Percentiles rank a stretch among this genome's conserved stretches.
phyloP scores from a whole-genome alignment of 345 rosid species.

The Arabidopsis suecica region DNA sequence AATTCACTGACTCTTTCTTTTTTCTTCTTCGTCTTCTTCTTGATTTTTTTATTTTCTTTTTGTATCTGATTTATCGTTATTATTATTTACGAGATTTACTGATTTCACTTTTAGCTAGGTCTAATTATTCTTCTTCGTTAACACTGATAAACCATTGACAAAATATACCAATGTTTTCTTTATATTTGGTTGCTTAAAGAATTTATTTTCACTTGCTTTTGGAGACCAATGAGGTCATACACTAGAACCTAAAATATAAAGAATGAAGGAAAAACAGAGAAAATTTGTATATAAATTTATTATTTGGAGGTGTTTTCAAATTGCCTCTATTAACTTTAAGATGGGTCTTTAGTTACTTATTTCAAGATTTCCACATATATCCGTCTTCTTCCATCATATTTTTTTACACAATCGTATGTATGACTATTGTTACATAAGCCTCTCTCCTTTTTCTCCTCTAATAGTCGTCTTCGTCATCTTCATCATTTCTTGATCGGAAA shows the following conservation, averaged over 20 bases:
- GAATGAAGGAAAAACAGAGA: not conserved
- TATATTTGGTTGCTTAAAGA: not conserved
- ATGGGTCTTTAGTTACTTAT: not conserved
- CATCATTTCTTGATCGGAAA: slow-evolving; percentile 66
- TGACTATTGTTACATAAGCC: slow-evolving; percentile 24
- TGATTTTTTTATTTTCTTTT: not conserved
- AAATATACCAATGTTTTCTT: not conserved
- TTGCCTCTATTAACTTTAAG: not conserved
- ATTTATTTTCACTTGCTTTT: not conserved
- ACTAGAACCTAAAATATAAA: not conserved
- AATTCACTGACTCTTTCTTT: slow-evolving; percentile 39
- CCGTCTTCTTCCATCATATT: not conserved
- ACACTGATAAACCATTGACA: slow-evolving; percentile 5
- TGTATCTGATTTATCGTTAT: slow-evolving; percentile 33
- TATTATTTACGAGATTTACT: not conserved
- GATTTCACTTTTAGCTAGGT: slow-evolving; percentile 21
- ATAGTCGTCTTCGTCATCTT: slow-evolving; percentile 58
- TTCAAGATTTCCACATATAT: slow-evolving; percentile 3
- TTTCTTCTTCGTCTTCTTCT: slow-evolving; percentile 7
- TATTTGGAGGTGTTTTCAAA: not conserved
- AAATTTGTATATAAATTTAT: not conserved
- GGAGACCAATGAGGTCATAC: not conserved
- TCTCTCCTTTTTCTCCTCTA: not conserved
- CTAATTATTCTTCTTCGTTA: slow-evolving; percentile 3
- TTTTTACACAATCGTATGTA: slow-evolving; percentile 19